phyloP scores from a whole-genome alignment of 257 asterid genomes.

The Nicotiana benthamiana region DNA sequence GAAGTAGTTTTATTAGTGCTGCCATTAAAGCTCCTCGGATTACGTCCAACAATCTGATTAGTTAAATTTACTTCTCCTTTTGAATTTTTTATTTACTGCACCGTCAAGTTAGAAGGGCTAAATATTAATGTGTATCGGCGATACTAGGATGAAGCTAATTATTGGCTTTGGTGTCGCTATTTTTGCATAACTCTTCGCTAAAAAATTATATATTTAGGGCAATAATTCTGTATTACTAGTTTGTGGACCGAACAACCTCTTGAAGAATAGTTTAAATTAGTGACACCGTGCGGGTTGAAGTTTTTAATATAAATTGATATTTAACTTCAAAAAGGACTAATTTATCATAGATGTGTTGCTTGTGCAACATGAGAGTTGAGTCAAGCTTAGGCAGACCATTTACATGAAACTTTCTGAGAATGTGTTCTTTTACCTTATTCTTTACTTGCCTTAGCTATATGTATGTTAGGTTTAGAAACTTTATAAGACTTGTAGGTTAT shows the following conservation, averaged over 20 bases:
- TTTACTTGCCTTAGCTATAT: background rate
- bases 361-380: background rate
- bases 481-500: background rate
- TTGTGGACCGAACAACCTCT: background rate
- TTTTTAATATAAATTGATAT: background rate
- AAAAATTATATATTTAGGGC: background rate
- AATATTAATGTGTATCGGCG: too few relatives aligned
- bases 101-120: too few relatives aligned
- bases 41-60: too few relatives aligned
- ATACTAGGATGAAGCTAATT: background rate
- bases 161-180: background rate
- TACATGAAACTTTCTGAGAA: background rate
- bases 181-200: background rate
- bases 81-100: too few relatives aligned
- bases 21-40: too few relatives aligned
- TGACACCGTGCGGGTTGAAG: background rate
- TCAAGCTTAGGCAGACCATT: background rate
- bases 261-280: background rate
- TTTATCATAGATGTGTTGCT: background rate
- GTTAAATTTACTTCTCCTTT: too few relatives aligned
- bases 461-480: background rate
- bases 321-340: background rate
- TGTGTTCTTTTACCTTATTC: background rate
- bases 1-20: too few relatives aligned
- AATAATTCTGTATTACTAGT: background rate